Evolutionary conservation across 2,329 filamentous ascomycete genomes (phyloP).

Genomic region (Colletotrichum horii): DNA sequence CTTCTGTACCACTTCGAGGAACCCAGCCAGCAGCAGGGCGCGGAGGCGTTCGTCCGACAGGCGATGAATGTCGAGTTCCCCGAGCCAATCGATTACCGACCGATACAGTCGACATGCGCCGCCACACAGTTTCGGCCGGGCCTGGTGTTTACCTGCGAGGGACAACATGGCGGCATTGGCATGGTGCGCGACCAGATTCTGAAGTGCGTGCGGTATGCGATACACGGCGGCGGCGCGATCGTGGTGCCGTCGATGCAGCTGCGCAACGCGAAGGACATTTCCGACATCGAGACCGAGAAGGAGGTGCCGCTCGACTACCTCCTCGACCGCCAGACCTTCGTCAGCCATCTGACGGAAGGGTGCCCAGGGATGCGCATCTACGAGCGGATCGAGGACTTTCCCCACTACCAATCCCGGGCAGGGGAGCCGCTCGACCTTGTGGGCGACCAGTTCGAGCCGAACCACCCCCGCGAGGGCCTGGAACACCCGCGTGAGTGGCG

Average conservation of each 20-base stretch:
- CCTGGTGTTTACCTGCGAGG: slow-evolving; percentile 43
- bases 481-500: slow-evolving; percentile 30
- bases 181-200: slow-evolving; percentile 46
- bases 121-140: slow-evolving; percentile 35
- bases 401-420: slow-evolving; percentile 24
- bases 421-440: slow-evolving; percentile 26
- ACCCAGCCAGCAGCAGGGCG: slow-evolving; percentile 1
- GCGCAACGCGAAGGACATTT: slow-evolving; percentile 34
- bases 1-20: background rate
- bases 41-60: slow-evolving; percentile 25
- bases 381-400: slow-evolving; percentile 32
- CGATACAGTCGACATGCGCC: slow-evolving; percentile 36
- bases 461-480: slow-evolving; percentile 29
- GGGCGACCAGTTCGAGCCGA: slow-evolving; percentile 35
- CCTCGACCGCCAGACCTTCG: slow-evolving; percentile 30
- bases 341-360: slow-evolving; percentile 26
- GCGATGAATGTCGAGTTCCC: slow-evolving; percentile 39
- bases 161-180: slow-evolving; percentile 41
- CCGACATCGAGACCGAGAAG: slow-evolving; percentile 32
- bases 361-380: slow-evolving; percentile 34
- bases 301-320: slow-evolving; percentile 34
- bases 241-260: slow-evolving; percentile 41
- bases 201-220: slow-evolving; percentile 45
- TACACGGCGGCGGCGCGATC: slow-evolving; percentile 38
- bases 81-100: slow-evolving; percentile 35